Base-by-base conservation (phyloP, 306 rosid species). In the Sindora glabra region DNA sequence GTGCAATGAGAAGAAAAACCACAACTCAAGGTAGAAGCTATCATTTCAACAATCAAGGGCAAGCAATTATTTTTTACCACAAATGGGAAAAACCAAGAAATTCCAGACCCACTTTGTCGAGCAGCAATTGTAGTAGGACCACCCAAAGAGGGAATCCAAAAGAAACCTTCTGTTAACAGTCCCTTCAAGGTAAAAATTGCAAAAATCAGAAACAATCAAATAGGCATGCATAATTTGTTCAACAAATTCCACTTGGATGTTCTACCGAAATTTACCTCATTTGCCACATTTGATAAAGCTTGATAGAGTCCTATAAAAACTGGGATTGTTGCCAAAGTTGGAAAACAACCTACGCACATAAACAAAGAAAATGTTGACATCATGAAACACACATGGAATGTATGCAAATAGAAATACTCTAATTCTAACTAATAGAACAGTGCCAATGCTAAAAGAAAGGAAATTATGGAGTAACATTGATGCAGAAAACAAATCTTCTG, bases 291-390 rank as follows among this genome's bases (percentile, higher is more conserved):
- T 29, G 99, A 94, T 50, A 89, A 91, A 53, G 99, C 99, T 79
- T 94, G 99, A 77, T 94, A 94, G 53, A 94, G 80, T 65, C 99
- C 99, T 65, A 94, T 89, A 95, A 95, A 94, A 27, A 94, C 99
- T 8, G 99, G 99, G 72, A 94, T 89, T 17, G 99, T 94, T 63
- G 97, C 99, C 84, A 94, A 79, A 65, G 99, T 94, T 25, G 99
- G 99, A 2, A 94, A 67, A 75, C 99, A 94, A 54, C 99, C 97
- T 94, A 72, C 65, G 61, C 52, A 48, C 4, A 26, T 51, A 48
- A 46, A 57, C 48, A 38, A 62, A 6, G 3, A 52, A 51, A 54
- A 59, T 27, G 47, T 62, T 52, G 38, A 17, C 15, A 44, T 44
- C 15, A 40, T 15, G 25, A 13, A 25, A 62, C 25, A 56, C 24